Evolutionary conservation across 768 basidiomycete species (phyloP), one percentile per base, ranked within the genome.

Genomic region (Exidia glandulosa): DNA sequence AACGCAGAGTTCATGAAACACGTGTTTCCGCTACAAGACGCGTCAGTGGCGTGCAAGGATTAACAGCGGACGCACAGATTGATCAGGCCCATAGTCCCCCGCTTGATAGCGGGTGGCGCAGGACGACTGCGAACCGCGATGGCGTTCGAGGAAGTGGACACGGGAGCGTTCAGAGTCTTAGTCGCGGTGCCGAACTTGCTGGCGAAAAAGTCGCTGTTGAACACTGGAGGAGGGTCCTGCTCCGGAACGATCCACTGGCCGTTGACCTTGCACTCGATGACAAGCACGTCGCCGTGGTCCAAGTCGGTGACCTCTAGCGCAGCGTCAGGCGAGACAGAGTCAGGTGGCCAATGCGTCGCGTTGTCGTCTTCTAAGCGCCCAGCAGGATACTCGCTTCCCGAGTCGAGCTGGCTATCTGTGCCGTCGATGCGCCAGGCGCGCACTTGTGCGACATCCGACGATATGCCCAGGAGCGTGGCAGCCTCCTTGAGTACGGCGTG

Each of bases 1-100:
- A 97, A 79, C 1, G 96, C 95, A 58, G 93, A 94, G 72, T 98
- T 99, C 96, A 99, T 98, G 75, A 98, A 99, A 71, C 94, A 97
- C 7, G 94, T 96, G 68, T 94, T 94, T n/a, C 90, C 90, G 80
- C 88, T 89, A 58, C 7, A 14, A 57, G 33, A 10, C 59, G 34
- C 57, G 60, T 70, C 36, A 60, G 61, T 45, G 12, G 60, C 66
- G n/a, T 58, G 58, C 61, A 30, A 57, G 25, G 30, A 45, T 48
- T 2, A 45, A n/a, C 62, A 56, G 50, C 33, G 3, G 3, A 76
- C 86, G 61, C 70, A 91, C 84, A 96, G 86, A 68, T 98, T 98
- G 14, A 84, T 84, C 3, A 98, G 77, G 25, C 94, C 94, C 13
- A 94, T 77, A 0, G 90, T 88, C 1, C 94, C 94, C 7, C 85